These are phyloP conservation scores for Trichoderma atroviride DNA, from an alignment of 2,329 filamentous ascomycete genomes.

Conservation along the genomic window DNA sequence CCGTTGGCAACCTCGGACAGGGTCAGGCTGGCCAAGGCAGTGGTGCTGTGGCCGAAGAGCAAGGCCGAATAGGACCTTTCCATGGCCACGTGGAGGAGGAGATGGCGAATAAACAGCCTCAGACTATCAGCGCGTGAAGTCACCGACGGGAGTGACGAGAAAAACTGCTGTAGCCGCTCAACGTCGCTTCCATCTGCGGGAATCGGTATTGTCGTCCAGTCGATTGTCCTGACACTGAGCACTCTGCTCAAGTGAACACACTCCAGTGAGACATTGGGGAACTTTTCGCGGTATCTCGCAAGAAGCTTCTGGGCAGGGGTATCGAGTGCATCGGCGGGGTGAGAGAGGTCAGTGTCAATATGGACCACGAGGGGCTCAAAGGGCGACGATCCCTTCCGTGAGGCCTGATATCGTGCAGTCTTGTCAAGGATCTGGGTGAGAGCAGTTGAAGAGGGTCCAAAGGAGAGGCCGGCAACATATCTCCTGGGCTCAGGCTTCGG, in stretches of 20 bases:
- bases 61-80: conserved; percentile 66
- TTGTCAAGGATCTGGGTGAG: conserved; percentile 75
- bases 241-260: conserved; percentile 65
- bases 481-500: conserved; percentile 40
- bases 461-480: conserved; percentile 79
- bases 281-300: conserved; percentile 58
- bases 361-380: conserved; percentile 69
- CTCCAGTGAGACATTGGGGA: conserved; percentile 67
- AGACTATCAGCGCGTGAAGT: conserved; percentile 77
- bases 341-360: conserved; percentile 49
- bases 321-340: conserved; percentile 27
- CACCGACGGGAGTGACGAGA: conserved; percentile 67
- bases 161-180: conserved; percentile 54
- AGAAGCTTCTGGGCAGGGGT: conserved; percentile 18
- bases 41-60: conserved; percentile 84
- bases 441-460: conserved; percentile 77
- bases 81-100: conserved; percentile 69
- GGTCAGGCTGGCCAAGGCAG: conserved; percentile 80
- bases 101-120: conserved; percentile 68
- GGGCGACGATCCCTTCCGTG: conserved; percentile 63
- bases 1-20: conserved; percentile 90
- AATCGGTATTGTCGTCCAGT: conserved; percentile 54
- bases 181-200: conserved; percentile 35
- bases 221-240: conserved; percentile 54
- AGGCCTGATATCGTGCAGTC: conserved; percentile 67